phyloP scores from a whole-genome alignment of 306 rosid genomes.

The Prunus padus region DNA sequence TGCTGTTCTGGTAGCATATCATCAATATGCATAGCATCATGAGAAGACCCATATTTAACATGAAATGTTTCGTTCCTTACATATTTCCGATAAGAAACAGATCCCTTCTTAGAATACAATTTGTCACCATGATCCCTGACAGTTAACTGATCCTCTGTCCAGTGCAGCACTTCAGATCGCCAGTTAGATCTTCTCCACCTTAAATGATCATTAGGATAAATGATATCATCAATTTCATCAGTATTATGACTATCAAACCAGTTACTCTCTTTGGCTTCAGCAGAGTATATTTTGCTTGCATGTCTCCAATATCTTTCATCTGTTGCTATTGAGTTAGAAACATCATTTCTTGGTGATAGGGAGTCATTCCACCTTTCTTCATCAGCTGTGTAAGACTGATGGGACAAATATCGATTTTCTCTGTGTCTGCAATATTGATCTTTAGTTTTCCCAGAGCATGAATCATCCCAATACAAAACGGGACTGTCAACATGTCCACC shows the following conservation, averaged over 20 bases:
- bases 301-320: slow-evolving; percentile 29
- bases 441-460: slow-evolving; percentile 34
- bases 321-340: slow-evolving; percentile 27
- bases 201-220: slow-evolving; percentile 34
- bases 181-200: slow-evolving; percentile 29
- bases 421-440: slow-evolving; percentile 33
- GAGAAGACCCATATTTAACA: slow-evolving; percentile 28
- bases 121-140: slow-evolving; percentile 30
- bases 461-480: slow-evolving; percentile 32
- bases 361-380: slow-evolving; percentile 14
- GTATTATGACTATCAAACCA: slow-evolving; percentile 36
- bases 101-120: slow-evolving; percentile 20
- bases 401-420: slow-evolving; percentile 20
- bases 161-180: slow-evolving; percentile 39
- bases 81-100: slow-evolving; percentile 24
- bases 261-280: slow-evolving; percentile 28
- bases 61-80: slow-evolving; percentile 19
- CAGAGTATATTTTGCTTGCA: slow-evolving; percentile 28
- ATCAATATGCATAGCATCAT: slow-evolving; percentile 34
- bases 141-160: slow-evolving; percentile 41
- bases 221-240: slow-evolving; percentile 35
- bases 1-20: slow-evolving; percentile 33
- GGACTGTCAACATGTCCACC: slow-evolving; percentile 28
- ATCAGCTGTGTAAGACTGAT: slow-evolving; percentile 22
- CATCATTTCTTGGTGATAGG: slow-evolving; percentile 32